Percentiles rank a stretch among this genome's conserved stretches.
Evolutionary conservation across 306 rosid species (phyloP).

Genomic region (Citrullus mucosospermus): DNA sequence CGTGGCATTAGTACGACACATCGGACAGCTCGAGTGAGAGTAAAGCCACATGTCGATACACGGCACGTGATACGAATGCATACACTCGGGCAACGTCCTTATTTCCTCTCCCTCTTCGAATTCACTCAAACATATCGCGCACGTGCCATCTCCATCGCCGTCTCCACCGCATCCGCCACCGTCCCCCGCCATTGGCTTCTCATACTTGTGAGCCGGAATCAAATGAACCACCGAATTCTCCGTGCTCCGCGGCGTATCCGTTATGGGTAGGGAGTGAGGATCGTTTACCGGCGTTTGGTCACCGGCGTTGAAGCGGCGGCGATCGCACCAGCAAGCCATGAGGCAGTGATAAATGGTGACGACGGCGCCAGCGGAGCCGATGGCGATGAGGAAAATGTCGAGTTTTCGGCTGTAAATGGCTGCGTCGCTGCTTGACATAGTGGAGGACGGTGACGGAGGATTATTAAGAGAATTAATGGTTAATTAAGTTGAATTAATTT

Average conservation of each 20-base stretch:
- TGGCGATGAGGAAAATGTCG: constrained; percentile 17
- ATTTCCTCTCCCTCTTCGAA: constrained; percentile 57
- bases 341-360: constrained; percentile 35
- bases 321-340: constrained; percentile 19
- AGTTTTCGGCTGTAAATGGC: background rate
- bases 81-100: constrained; percentile 42
- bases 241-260: background rate
- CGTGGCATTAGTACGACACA: constrained; percentile 34
- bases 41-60: constrained; percentile 70
- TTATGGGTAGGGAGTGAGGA: background rate
- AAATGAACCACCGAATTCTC: constrained; percentile 8
- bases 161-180: background rate
- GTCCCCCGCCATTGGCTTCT: background rate
- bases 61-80: constrained; percentile 46
- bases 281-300: background rate
- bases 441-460: background rate
- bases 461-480: background rate
- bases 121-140: constrained; percentile 47
- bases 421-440: background rate
- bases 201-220: constrained; percentile 34
- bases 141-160: constrained; percentile 16
- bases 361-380: constrained; percentile 35
- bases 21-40: constrained; percentile 42
- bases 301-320: constrained; percentile 5
- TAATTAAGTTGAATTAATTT: background rate